Base-by-base conservation (phyloP, 768 basidiomycete genomes). In the Neoboletus brunneissimus region DNA sequence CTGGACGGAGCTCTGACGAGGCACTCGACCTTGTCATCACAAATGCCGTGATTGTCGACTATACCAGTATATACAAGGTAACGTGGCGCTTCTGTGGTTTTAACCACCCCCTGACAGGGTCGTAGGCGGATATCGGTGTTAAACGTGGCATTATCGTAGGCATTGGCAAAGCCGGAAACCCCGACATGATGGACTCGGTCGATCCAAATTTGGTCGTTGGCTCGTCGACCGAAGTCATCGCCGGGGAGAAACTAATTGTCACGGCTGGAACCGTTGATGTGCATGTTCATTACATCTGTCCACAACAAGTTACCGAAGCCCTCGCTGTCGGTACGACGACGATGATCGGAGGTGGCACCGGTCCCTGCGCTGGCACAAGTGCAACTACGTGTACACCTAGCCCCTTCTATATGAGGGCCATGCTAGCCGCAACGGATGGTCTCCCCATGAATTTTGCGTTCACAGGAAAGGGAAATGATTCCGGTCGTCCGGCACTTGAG, bases 151-250 rank as follows among this genome's bases (percentile, higher is more conserved):
- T 75, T 37, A 98, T 98, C 58, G 79, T 77, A 13, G 94, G 89
- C 0, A 88, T 98, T 50, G 97, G 96, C n/a, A 98, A 99, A 72
- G 91, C 94, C 10, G 97, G 97, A 1, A 99, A 98, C 71, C 94
- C 94, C 4, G 94, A 98, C 66, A 79, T 89, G 52, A 97, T 97
- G 93, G 83, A 84, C 11, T 79, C 80, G 38, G 88, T 98, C 29
- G 78, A 88, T 56, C 80, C 81, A 0, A 71, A 77, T 6, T 85
- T 98, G 65, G 67, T 91, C 59, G 81, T 98, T 49, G 95, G 95
- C 38, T 92, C 91, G 13, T 88, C 88, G 7, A 98, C 96, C 2
- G 97, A 98, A 71, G 93, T 91, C 55, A 89, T 99, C 59, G 95
- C 97, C 0, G 96, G 95, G 44, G 97, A 98, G 71, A 90, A 94